Conservation (phyloP, 2,329 filamentous ascomycete species). For the Huntiella omanensis region DNA sequence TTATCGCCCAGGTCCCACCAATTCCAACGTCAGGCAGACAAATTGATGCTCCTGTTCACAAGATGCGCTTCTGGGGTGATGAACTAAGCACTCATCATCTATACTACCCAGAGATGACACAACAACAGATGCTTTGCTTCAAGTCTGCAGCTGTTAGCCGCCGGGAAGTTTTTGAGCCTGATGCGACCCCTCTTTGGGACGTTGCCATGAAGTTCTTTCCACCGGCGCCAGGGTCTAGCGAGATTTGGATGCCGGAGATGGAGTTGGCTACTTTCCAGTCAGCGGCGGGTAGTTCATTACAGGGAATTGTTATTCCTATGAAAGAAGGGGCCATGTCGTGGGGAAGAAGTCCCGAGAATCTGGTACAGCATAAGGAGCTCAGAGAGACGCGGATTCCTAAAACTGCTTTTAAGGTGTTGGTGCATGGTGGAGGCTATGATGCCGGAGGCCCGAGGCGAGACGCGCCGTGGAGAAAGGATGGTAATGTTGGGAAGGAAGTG, state of each 20-base stretch:
- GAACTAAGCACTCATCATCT: constrained; percentile 40
- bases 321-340: constrained; percentile 36
- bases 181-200: constrained; percentile 32
- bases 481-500: constrained; percentile 16
- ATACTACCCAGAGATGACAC: constrained; percentile 44
- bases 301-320: not conserved
- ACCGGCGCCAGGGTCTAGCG: constrained; percentile 17
- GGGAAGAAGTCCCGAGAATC: constrained; percentile 55
- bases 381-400: constrained; percentile 60
- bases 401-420: constrained; percentile 57
- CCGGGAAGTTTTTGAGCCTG: constrained; percentile 34
- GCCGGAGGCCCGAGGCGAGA: constrained; percentile 27
- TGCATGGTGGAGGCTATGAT: constrained; percentile 53
- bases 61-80: constrained; percentile 38
- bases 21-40: constrained; percentile 34
- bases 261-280: not conserved
- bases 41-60: constrained; percentile 37
- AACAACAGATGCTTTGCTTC: constrained; percentile 38
- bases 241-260: not conserved
- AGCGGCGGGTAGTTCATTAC: not conserved
- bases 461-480: constrained; percentile 21
- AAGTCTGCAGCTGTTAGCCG: constrained; percentile 29
- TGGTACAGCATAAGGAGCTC: constrained; percentile 41
- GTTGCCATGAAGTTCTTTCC: constrained; percentile 41
- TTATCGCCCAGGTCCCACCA: constrained; percentile 31